These are phyloP conservation scores for Solanum bulbocastanum DNA, from an alignment of 257 asterid genomes.

Conservation along the genomic window DNA sequence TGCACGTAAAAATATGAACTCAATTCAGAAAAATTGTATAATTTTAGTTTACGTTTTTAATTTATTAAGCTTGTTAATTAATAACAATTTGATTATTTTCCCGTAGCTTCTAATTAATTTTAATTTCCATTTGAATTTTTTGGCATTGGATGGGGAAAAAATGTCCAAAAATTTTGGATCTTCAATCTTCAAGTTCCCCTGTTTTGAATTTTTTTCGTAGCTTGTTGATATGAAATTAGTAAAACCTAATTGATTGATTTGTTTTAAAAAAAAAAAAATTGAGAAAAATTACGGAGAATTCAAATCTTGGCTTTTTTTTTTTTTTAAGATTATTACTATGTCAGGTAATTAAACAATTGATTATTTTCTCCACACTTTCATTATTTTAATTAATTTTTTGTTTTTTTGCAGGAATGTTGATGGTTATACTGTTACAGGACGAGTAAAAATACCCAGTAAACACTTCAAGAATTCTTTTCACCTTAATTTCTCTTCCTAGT, in stretches of 20 bases:
- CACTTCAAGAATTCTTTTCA: neutral
- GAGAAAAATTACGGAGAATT: neutral
- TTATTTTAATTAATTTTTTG: neutral
- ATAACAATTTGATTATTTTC: neutral
- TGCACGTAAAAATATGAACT: neutral
- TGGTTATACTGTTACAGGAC: slow-evolving; percentile 19
- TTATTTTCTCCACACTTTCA: neutral
- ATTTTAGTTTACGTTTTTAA: neutral
- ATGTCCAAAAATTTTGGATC: neutral
- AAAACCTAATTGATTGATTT: neutral
- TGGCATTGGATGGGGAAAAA: neutral
- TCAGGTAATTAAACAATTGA: neutral
- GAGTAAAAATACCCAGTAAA: slow-evolving; percentile 25
- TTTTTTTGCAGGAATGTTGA: slow-evolving; percentile 12
- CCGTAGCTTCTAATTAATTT: neutral
- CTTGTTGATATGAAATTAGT: neutral
- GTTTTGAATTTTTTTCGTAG: neutral
- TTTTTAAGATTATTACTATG: neutral
- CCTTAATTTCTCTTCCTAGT: neutral
- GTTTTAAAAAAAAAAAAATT: neutral
- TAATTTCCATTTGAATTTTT: neutral
- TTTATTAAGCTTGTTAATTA: neutral
- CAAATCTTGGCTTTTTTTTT: neutral
- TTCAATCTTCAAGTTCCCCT: neutral
- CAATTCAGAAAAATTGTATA: neutral